These are phyloP conservation scores for Pholiota microspora DNA, from an alignment of 768 basidiomycete species.

Conservation along the genomic window DNA sequence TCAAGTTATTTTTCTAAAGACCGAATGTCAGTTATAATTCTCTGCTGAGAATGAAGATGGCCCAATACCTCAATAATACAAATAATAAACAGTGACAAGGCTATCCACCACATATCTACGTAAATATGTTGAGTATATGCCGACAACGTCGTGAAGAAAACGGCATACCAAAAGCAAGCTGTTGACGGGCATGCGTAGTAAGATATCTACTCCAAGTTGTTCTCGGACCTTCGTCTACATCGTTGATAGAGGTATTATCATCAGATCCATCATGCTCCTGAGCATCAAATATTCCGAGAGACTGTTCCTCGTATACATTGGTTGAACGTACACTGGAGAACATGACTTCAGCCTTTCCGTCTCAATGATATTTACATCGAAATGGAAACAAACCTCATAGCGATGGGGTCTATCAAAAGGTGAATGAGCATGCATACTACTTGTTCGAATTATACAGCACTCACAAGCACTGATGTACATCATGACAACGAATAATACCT, in stretches of 20 bases:
- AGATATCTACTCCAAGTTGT: slow-evolving; percentile 76
- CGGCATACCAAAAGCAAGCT: slow-evolving; percentile 88
- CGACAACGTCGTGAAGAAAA: background rate
- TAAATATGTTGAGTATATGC: background rate
- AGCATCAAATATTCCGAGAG: slow-evolving; percentile 73
- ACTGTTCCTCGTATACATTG: slow-evolving; percentile 92
- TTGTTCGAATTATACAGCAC: slow-evolving; percentile 24
- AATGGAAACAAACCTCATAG: slow-evolving; percentile 57
- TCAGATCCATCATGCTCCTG: slow-evolving; percentile 49
- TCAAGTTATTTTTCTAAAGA: slow-evolving; percentile 55
- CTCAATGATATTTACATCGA: background rate
- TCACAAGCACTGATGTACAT: slow-evolving; percentile 88
- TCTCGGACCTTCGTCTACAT: slow-evolving; percentile 38
- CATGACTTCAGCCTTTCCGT: background rate
- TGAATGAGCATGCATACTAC: slow-evolving; percentile 4
- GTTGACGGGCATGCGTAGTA: slow-evolving; percentile 78
- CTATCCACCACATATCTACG: slow-evolving; percentile 97
- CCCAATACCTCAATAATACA: slow-evolving; percentile 86
- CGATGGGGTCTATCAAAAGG: slow-evolving; percentile 59
- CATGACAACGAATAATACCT: slow-evolving; percentile 89
- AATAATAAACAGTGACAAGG: slow-evolving; percentile 77
- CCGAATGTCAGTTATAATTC: slow-evolving; percentile 2
- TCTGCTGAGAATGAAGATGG: background rate
- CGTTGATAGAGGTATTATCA: slow-evolving; percentile 29
- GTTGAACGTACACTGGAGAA: slow-evolving; percentile 77